Conservation (phyloP, 2,329 filamentous ascomycete genomes). For the Nothomitra cinnamomea region DNA sequence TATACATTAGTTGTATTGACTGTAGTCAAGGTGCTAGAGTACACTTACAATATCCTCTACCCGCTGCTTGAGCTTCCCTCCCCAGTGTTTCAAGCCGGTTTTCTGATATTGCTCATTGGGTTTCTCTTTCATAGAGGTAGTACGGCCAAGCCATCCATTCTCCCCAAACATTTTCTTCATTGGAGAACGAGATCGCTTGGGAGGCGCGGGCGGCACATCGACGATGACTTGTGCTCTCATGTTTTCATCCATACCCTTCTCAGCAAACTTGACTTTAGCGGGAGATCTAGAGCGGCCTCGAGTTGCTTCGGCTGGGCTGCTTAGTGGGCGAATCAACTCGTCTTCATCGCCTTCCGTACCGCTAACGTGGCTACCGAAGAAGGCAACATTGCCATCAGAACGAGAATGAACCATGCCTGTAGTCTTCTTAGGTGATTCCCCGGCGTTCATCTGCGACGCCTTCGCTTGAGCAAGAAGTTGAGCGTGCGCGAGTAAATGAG, state of each 20-base stretch:
- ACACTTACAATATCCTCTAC: slow-evolving; percentile 21
- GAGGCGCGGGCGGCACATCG: slow-evolving; percentile 11
- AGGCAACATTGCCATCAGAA: slow-evolving; percentile 11
- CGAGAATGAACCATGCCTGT: slow-evolving; percentile 10
- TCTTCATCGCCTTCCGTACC: not conserved
- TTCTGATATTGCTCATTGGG: slow-evolving; percentile 16
- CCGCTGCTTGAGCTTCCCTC: slow-evolving; percentile 24
- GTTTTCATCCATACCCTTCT: slow-evolving; percentile 15
- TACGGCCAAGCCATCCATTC: slow-evolving; percentile 23
- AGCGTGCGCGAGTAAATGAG: slow-evolving; percentile 1
- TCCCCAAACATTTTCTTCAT: slow-evolving; percentile 27
- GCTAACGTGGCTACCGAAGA: slow-evolving; percentile 4
- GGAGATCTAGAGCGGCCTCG: slow-evolving; percentile 10
- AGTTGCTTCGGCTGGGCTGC: slow-evolving; percentile 5
- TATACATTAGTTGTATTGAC: not conserved
- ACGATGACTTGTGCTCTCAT: slow-evolving; percentile 11
- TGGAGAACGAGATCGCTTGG: slow-evolving; percentile 17
- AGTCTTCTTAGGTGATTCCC: not conserved
- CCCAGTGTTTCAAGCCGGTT: slow-evolving; percentile 18
- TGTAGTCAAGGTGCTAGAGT: not conserved
- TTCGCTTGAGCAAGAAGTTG: slow-evolving; percentile 5
- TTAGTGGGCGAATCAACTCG: slow-evolving; percentile 1
- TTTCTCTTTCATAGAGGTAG: slow-evolving; percentile 17
- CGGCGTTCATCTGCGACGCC: slow-evolving; percentile 7
- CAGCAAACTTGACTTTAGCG: slow-evolving; percentile 15